Conservation (phyloP, 495 filamentous ascomycete genomes). For the Aspergillus conjunctus region DNA sequence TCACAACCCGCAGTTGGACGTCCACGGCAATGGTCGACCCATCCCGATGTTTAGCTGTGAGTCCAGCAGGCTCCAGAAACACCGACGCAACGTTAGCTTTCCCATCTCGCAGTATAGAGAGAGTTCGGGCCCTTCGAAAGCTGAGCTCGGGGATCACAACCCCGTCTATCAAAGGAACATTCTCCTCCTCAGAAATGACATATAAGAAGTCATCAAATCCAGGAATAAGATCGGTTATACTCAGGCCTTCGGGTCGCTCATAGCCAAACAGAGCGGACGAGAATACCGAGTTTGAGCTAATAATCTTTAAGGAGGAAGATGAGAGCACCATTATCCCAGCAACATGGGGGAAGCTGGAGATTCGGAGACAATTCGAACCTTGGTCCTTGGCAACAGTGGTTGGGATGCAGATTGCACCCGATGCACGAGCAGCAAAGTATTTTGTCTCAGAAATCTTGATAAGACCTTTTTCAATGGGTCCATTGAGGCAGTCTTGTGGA, state of each 20-base stretch:
- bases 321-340: conserved; percentile 92
- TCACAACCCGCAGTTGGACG: conserved; percentile 92
- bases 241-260: conserved; percentile 74
- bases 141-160: conserved; percentile 96
- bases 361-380: conserved; percentile 65
- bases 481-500: conserved; percentile 69
- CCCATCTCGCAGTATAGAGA: conserved; percentile 79
- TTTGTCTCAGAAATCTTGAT: conserved; percentile 66
- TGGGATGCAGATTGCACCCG: conserved; percentile 74
- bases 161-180: conserved; percentile 81
- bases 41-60: conserved; percentile 85
- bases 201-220: conserved; percentile 81
- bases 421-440: conserved; percentile 79
- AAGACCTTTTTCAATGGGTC: conserved; percentile 65
- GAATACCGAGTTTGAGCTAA: conserved; percentile 93
- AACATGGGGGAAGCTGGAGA: conserved; percentile 95
- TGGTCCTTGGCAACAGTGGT: conserved; percentile 70
- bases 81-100: conserved; percentile 69
- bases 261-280: conserved; percentile 89
- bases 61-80: conserved; percentile 77
- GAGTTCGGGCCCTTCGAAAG: conserved; percentile 84
- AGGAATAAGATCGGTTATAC: conserved; percentile 79
- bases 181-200: conserved; percentile 82
- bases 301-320: conserved; percentile 72
- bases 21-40: conserved; percentile 90